Evolutionary conservation across 768 basidiomycete species (phyloP).

Genomic region (Hirschioporus abietinus): DNA sequence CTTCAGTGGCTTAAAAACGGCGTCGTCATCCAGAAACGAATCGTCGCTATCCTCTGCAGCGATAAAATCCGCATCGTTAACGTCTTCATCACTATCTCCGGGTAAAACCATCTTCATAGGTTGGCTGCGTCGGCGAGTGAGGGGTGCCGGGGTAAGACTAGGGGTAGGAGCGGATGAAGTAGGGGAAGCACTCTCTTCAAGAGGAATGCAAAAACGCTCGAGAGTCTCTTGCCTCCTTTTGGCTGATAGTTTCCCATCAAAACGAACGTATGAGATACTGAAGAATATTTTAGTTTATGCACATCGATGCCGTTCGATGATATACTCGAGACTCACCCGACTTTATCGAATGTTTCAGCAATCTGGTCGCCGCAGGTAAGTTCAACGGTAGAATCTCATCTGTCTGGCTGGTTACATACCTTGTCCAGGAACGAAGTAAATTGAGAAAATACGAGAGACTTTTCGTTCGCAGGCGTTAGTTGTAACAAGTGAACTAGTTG

Average conservation of each 20-base stretch:
- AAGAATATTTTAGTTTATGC: constrained; percentile 3
- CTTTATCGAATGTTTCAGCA: constrained; percentile 58
- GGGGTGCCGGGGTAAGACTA: constrained; percentile 10
- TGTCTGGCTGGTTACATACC: constrained; percentile 29
- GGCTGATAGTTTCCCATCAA: constrained; percentile 85
- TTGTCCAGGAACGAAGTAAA: constrained; percentile 84
- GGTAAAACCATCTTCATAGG: constrained; percentile 16
- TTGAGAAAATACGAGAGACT: constrained; percentile 86
- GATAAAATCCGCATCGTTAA: constrained; percentile 14
- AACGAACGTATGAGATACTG: constrained; percentile 73
- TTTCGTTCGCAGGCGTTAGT: constrained; percentile 63
- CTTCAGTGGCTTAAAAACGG: constrained; percentile 14
- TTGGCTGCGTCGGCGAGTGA: constrained; percentile 10
- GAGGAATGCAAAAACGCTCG: constrained; percentile 63
- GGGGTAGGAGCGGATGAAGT: constrained; percentile 15
- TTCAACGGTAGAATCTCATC: not conserved
- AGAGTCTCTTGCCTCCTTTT: constrained; percentile 74
- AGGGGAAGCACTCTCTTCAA: constrained; percentile 31
- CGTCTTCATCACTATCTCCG: constrained; percentile 13
- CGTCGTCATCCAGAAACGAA: constrained; percentile 31
- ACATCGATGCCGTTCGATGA: constrained; percentile 1
- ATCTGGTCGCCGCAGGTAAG: constrained; percentile 40
- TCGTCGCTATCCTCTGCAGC: constrained; percentile 28
- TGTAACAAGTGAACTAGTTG: constrained; percentile 70
- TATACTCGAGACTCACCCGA: constrained; percentile 39